Evolutionary conservation across 2,329 filamentous ascomycete species (phyloP).

Genomic region (Alternaria sp.): DNA sequence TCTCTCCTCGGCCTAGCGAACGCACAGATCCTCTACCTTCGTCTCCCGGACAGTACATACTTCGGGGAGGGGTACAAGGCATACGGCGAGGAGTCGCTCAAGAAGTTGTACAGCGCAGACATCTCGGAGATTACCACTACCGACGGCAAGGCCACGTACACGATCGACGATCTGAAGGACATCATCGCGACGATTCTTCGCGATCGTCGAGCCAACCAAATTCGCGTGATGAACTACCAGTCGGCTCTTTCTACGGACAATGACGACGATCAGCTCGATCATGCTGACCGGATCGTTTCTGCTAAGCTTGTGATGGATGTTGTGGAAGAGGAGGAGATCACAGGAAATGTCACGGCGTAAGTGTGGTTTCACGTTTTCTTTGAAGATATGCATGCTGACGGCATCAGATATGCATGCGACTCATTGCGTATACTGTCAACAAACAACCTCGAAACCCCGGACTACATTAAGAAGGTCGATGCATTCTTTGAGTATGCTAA

Average conservation of each 20-base stretch:
- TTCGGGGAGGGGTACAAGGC: conserved; percentile 24
- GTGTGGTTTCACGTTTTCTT: not conserved
- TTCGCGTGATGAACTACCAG: conserved; percentile 32
- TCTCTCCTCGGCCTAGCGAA: conserved; percentile 15
- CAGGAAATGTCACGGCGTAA: conserved; percentile 20
- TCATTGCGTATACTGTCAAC: conserved; percentile 14
- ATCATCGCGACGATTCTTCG: conserved; percentile 23
- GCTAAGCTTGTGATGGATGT: conserved; percentile 36
- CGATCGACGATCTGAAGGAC: conserved; percentile 23
- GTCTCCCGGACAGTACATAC: conserved; percentile 31
- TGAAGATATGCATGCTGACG: not conserved
- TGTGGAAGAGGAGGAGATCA: conserved; percentile 18
- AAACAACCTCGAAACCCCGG: not conserved
- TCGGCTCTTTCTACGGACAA: conserved; percentile 16
- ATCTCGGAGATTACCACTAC: conserved; percentile 25
- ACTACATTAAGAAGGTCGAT: conserved; percentile 7
- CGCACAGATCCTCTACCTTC: conserved; percentile 35
- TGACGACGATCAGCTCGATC: conserved; percentile 22
- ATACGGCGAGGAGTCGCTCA: conserved; percentile 23
- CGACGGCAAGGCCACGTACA: conserved; percentile 27
- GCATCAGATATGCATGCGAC: conserved; percentile 26
- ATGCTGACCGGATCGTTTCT: conserved; percentile 34
- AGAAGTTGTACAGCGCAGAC: conserved; percentile 25
- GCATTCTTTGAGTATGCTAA: conserved; percentile 32
- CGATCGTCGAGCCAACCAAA: conserved; percentile 18